Evolutionary conservation across 2,329 filamentous ascomycete genomes (phyloP), one percentile per base, ranked within the genome.

Genomic region (Xylariaceae sp.): DNA sequence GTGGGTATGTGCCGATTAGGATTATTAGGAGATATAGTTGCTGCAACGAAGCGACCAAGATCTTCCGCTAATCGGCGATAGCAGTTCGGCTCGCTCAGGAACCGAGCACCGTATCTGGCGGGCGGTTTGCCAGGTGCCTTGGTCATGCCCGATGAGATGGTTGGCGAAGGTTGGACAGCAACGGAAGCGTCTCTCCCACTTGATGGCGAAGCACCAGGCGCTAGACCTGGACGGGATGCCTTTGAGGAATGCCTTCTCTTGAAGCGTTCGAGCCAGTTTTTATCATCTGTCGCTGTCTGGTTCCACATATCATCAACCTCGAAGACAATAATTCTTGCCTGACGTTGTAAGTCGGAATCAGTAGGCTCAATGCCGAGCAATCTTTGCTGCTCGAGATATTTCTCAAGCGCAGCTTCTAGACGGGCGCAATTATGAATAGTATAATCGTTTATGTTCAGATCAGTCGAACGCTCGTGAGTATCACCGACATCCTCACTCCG

Each of bases 281-380:
- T 59, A 56, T 81, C 80, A 59, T 86, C 82, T 2, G 81, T 79
- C 0, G 77, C 78, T 1, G 82, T 86, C 62, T 84, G 82, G 59
- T 85, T 85, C 81, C 82, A 85, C 7, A 76, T 76, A 60, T 85
- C 81, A 50, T 84, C 80, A 55, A 75, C 78, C 46, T 83, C 80
- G 67, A 83, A 85, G 27, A 85, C 81, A 61, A 85, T 81, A 50
- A 83, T 73, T 58, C 83, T 76, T 27, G 81, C 81, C 61, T 83
- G 73, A 31, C 71, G 71, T 62, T 84, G 81, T 40, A 86, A 66
- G 45, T 80, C 77, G 2, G 74, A 74, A 56, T 85, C 79, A 0
- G 74, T 74, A 0, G 79, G 77, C 47, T 79, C 74, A 1, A 73
- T 63, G 1, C 80, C 79, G 11, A 72, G 62, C 0, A 71, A 65